These are phyloP conservation scores for Stephanodiscus triporus DNA, from an alignment of 108 stramenopile genomes.

Conservation along the genomic window DNA sequence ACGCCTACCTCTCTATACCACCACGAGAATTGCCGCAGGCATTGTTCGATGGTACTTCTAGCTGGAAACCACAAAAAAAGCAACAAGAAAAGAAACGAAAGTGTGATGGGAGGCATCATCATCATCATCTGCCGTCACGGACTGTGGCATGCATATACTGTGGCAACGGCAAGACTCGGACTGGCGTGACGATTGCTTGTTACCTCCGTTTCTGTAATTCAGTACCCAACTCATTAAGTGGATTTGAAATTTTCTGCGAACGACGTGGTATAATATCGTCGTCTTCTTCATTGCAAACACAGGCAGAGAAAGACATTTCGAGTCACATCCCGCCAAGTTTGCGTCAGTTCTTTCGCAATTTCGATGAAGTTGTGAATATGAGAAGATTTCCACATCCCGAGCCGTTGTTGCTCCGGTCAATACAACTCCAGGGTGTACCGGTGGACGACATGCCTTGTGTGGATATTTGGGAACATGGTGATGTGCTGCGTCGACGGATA, in stretches of 20 bases:
- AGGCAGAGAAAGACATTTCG: slow-evolving; percentile 25
- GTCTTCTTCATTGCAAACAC: slow-evolving; percentile 9
- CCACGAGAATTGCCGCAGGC: slow-evolving; percentile 25
- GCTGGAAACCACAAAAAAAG: slow-evolving; percentile 1
- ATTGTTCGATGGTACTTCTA: background rate
- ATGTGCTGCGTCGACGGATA: slow-evolving; percentile 40
- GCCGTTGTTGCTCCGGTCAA: slow-evolving; percentile 68
- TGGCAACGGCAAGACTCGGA: slow-evolving; percentile 90
- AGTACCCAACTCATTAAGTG: slow-evolving; percentile 54
- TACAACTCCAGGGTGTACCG: slow-evolving; percentile 86
- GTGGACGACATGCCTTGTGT: slow-evolving; percentile 90
- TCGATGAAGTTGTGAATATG: slow-evolving; percentile 60
- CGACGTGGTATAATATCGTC: slow-evolving; percentile 41
- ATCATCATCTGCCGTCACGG: background rate
- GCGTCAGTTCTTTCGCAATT: slow-evolving; percentile 78
- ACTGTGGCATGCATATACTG: slow-evolving; percentile 77
- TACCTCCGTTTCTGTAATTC: slow-evolving; percentile 74
- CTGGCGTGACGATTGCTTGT: slow-evolving; percentile 82
- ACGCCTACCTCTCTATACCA: slow-evolving; percentile 65
- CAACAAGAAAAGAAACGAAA: slow-evolving; percentile 5
- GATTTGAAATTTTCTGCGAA: slow-evolving; percentile 71
- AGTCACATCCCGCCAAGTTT: slow-evolving; percentile 76
- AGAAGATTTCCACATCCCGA: slow-evolving; percentile 65
- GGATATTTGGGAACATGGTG: slow-evolving; percentile 82
- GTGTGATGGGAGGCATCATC: background rate